A percentile compares a stretch with the other conserved stretches of the same genome.
Conservation (phyloP, 2,329 filamentous ascomycete species). For the Cadophora sp. region DNA sequence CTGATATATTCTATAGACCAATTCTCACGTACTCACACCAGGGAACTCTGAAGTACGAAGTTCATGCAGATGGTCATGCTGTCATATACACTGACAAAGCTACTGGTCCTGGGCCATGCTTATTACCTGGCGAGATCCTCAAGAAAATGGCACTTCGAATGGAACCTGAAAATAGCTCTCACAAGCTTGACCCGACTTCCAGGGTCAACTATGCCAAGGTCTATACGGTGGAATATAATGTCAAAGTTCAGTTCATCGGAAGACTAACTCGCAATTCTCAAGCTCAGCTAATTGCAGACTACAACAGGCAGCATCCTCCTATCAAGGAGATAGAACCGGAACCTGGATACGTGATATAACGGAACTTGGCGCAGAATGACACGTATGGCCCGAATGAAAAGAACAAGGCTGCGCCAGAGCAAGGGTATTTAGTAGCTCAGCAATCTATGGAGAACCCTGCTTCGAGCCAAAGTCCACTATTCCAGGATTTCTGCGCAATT, state of each 20-base stretch:
- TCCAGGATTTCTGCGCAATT: too few species aligned
- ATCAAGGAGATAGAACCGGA: background rate
- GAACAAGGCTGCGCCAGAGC: too few species aligned
- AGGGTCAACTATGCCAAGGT: slow-evolving; percentile 41
- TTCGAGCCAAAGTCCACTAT: too few species aligned
- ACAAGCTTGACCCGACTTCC: slow-evolving; percentile 28
- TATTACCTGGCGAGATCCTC: slow-evolving; percentile 14
- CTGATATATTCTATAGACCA: background rate
- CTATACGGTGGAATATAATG: slow-evolving; percentile 41
- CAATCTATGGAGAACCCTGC: too few species aligned
- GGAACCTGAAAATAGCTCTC: background rate
- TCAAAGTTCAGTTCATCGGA: slow-evolving; percentile 38
- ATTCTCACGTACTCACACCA: slow-evolving; percentile 23
- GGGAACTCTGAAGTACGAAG: slow-evolving; percentile 27
- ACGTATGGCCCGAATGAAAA: too few species aligned
- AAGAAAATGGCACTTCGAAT: slow-evolving; percentile 26
- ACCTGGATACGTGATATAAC: background rate
- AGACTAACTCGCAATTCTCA: background rate
- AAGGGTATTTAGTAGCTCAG: too few species aligned
- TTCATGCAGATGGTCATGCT: slow-evolving; percentile 16
- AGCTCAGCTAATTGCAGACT: background rate
- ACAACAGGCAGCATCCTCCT: slow-evolving; percentile 3
- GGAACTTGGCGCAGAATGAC: background rate
- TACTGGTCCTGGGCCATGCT: background rate
- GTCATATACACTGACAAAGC: slow-evolving; percentile 3